These are phyloP conservation scores for Dillenia turbinata DNA, from an alignment of 164 flowering plant genomes.

Conservation along the genomic window DNA sequence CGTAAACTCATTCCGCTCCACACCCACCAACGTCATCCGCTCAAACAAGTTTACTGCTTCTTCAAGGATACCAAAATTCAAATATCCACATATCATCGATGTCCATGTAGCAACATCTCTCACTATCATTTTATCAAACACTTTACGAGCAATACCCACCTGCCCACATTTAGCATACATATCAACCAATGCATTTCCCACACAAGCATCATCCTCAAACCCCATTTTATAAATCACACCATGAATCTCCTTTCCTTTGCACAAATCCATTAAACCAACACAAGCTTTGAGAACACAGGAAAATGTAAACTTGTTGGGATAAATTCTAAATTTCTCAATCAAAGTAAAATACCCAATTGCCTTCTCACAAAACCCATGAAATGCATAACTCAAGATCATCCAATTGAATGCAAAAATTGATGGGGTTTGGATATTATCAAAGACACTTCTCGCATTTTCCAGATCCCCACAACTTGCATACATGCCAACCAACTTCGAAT, in stretches of 20 bases:
- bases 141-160: slow-evolving; percentile 26
- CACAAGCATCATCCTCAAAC: slow-evolving; percentile 29
- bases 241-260: slow-evolving; percentile 47
- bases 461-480: slow-evolving; percentile 64
- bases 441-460: slow-evolving; percentile 26
- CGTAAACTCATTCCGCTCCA: slow-evolving; percentile 60
- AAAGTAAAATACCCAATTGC: slow-evolving; percentile 40
- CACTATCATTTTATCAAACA: slow-evolving; percentile 51
- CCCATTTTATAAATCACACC: slow-evolving; percentile 27
- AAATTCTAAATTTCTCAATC: slow-evolving; percentile 25
- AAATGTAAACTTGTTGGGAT: slow-evolving; percentile 55
- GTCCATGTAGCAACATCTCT: slow-evolving; percentile 70
- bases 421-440: slow-evolving; percentile 19
- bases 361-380: slow-evolving; percentile 25
- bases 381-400: slow-evolving; percentile 42
- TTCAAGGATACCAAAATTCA: slow-evolving; percentile 25
- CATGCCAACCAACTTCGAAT: slow-evolving; percentile 47
- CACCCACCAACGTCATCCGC: slow-evolving; percentile 44
- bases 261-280: slow-evolving; percentile 56
- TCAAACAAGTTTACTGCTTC: slow-evolving; percentile 33
- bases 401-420: slow-evolving; percentile 44
- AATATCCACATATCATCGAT: slow-evolving; percentile 56
- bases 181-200: slow-evolving; percentile 49
- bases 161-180: slow-evolving; percentile 60
- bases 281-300: slow-evolving; percentile 48